Conservation (phyloP, 1,284 basidiomycete species). For the Puccinia polysora region DNA sequence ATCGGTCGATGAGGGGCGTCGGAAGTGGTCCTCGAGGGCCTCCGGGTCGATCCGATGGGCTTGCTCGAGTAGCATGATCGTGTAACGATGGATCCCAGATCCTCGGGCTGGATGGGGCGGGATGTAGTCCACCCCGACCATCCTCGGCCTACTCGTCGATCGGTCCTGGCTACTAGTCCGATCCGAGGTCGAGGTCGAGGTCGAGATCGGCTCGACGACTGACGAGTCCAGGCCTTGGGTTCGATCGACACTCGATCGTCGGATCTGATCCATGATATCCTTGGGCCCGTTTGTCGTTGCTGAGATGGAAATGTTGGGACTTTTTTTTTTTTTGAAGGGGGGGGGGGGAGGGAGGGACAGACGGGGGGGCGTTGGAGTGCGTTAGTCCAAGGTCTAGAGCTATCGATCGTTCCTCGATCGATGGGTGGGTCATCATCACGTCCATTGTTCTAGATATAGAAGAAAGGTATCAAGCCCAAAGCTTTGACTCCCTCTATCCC, state of each 20-base stretch:
- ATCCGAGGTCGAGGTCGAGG: too few relatives aligned
- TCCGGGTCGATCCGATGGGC: not conserved
- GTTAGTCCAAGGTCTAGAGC: not conserved
- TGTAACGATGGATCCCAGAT: conserved; percentile 79
- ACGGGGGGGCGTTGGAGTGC: not conserved
- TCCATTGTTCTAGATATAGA: too few relatives aligned
- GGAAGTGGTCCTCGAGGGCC: not conserved
- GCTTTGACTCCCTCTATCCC: too few relatives aligned
- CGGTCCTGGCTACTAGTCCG: too few relatives aligned
- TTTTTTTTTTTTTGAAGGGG: conserved; percentile 58
- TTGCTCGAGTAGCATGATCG: conserved; percentile 71
- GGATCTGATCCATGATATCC: not conserved
- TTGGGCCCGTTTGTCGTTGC: conserved; percentile 56
- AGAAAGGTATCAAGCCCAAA: too few relatives aligned
- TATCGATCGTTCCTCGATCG: too few relatives aligned
- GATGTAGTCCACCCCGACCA: conserved; percentile 59
- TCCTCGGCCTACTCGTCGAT: conserved; percentile 51
- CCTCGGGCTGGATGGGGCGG: conserved; percentile 82
- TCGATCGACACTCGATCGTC: conserved; percentile 48
- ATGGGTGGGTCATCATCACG: too few relatives aligned
- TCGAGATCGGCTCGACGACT: conserved; percentile 51
- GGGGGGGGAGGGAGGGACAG: not conserved
- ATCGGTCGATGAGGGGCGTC: not conserved
- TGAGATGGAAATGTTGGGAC: conserved; percentile 74
- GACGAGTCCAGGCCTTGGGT: conserved; percentile 43